Conservation (phyloP, 371 early-diverging fungal genomes). For the Funneliformis caledonium region DNA sequence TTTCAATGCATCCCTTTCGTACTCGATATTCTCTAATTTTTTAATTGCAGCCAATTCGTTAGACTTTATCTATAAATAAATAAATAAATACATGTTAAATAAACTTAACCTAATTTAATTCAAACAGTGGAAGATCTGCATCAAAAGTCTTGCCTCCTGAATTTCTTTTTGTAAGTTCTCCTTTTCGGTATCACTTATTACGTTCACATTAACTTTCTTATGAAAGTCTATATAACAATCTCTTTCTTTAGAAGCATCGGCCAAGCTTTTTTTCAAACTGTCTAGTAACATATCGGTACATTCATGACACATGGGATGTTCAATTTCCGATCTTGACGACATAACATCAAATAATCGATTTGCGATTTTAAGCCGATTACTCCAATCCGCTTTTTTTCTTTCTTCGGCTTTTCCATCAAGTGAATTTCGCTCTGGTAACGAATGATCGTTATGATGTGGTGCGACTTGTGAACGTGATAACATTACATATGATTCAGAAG, state of each 20-base stretch:
- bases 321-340: constrained; percentile 70
- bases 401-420: constrained; percentile 34
- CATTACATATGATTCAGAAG: constrained; percentile 54
- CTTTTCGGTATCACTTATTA: constrained; percentile 58
- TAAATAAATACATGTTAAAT: not conserved
- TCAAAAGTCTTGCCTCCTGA: constrained; percentile 50
- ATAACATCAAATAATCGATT: constrained; percentile 72
- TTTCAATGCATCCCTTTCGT: constrained; percentile 61
- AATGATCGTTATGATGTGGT: not conserved
- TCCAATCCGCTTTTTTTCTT: constrained; percentile 35
- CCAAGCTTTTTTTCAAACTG: constrained; percentile 68
- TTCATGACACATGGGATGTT: constrained; percentile 90
- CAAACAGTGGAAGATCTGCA: not conserved
- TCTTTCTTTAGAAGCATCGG: constrained; percentile 71
- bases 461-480: constrained; percentile 47
- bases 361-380: constrained; percentile 62
- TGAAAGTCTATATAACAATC: constrained; percentile 79
- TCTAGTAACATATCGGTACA: constrained; percentile 83
- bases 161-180: constrained; percentile 54
- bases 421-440: constrained; percentile 27
- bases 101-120: not conserved
- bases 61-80: constrained; percentile 48
- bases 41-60: constrained; percentile 60
- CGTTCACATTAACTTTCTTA: constrained; percentile 58
- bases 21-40: constrained; percentile 61